Evolutionary conservation across 495 filamentous ascomycete genomes (phyloP), one percentile per base, ranked within the genome.

Genomic region (Trypethelium eluteriae): DNA sequence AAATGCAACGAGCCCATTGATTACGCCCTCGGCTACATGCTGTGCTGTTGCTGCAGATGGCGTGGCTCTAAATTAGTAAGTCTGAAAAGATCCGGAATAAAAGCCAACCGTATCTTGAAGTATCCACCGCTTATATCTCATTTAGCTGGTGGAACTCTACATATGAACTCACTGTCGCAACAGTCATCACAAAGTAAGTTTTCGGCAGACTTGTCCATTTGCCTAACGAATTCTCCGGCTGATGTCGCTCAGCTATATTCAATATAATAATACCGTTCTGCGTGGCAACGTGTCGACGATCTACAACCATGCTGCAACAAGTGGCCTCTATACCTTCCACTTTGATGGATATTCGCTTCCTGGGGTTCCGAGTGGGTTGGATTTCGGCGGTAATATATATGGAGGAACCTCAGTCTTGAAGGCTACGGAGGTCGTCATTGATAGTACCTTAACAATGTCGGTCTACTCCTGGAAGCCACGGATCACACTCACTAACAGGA

Each of bases 131-230:
- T 59, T 5, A 59, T 36, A 10, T 10, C 10, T 36, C 18, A 25
- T 18, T 14, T 59, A 59, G 53, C 7, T 59, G 53, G 53, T 59
- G 32, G 18, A 59, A 4, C 32, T 59, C 53, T 35, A 59, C 25
- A 18, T 36, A 35, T 59, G 53, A 59, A 59, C 25, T 59, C 14
- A 59, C 53, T 7, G 53, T 59, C 53, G 53, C 53, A 3, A 59
- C 53, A 10, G 53, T 59, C 53, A 59, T 59, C 32, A 59, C 53
- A 36, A 34, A 59, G 53, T 36, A 59, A 59, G 53, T 59, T 36
- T 59, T 36, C 14, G 6, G 53, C 25, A 36, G 32, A 34, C 7
- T 7, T 25, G 25, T 25, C 53, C 36, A 3, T 59, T 36, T 14
- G 7, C 5, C 2, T 35, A 5, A 7, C 10, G 5, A 59, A 36